A percentile compares a stretch with the other conserved stretches of the same genome.
These are phyloP conservation scores for Talaromyces proteolyticus DNA, from an alignment of 495 filamentous ascomycete species.

Conservation along the genomic window DNA sequence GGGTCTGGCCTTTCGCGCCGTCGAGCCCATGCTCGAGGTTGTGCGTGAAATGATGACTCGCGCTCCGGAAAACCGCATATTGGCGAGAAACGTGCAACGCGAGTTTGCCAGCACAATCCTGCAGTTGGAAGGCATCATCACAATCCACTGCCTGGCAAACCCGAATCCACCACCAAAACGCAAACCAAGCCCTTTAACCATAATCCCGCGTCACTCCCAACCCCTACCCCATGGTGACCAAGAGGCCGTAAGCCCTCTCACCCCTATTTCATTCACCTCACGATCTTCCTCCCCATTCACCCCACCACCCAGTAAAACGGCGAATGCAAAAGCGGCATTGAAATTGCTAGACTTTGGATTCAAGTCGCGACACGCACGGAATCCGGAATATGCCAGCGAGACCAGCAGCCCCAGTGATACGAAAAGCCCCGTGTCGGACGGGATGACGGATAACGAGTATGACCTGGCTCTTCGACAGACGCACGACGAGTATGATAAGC, in stretches of 20 bases:
- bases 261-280: too few relatives aligned
- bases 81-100: slow-evolving; percentile 26
- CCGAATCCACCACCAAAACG: too few relatives aligned
- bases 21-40: slow-evolving; percentile 33
- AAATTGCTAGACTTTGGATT: neutral
- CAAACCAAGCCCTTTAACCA: neutral
- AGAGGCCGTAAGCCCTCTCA: too few relatives aligned
- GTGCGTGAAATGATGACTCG: slow-evolving; percentile 38
- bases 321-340: neutral
- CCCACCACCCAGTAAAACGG: neutral
- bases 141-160: slow-evolving; percentile 13
- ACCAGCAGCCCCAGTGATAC: neutral
- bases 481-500: too few relatives aligned
- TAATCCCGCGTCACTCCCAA: neutral
- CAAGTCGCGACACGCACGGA: neutral
- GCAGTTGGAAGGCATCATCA: slow-evolving; percentile 11
- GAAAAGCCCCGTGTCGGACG: too few relatives aligned
- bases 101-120: slow-evolving; percentile 12
- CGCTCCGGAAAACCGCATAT: slow-evolving; percentile 29
- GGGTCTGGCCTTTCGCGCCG: slow-evolving; percentile 38
- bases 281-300: too few relatives aligned
- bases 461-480: too few relatives aligned
- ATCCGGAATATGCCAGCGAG: neutral
- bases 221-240: too few relatives aligned
- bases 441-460: too few relatives aligned